phyloP scores from a whole-genome alignment of 2,329 filamentous ascomycete species.

The Ophiobolus disseminans region DNA sequence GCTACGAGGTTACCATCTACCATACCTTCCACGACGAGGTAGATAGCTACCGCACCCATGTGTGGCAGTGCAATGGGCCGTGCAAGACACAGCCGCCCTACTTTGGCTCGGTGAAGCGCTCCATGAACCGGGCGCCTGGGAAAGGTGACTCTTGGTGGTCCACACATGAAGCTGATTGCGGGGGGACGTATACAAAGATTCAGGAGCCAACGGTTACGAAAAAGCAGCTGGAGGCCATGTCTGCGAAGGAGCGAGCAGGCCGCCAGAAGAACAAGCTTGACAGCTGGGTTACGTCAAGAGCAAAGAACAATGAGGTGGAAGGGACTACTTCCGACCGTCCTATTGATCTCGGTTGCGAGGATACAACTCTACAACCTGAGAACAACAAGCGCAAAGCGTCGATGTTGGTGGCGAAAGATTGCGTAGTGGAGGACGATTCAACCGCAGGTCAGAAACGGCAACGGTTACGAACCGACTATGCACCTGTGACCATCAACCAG shows the following conservation, averaged over 20 bases:
- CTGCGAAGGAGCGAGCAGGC: constrained; percentile 50
- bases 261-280: constrained; percentile 55
- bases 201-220: constrained; percentile 52
- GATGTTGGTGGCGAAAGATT: constrained; percentile 7
- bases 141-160: constrained; percentile 53
- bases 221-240: constrained; percentile 50
- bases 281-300: constrained; percentile 44
- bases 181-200: constrained; percentile 52
- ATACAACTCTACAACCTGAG: constrained; percentile 8
- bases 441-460: constrained; percentile 29
- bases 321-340: constrained; percentile 17
- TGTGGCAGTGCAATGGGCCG: constrained; percentile 54
- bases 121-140: constrained; percentile 54
- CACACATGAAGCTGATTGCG: constrained; percentile 51
- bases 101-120: constrained; percentile 55
- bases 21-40: constrained; percentile 57
- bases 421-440: constrained; percentile 2
- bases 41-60: constrained; percentile 54
- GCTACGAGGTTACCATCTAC: constrained; percentile 51
- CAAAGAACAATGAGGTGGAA: constrained; percentile 12
- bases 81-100: constrained; percentile 49
- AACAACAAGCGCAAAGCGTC: constrained; percentile 18
- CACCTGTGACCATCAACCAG: constrained; percentile 18
- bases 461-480: constrained; percentile 16
- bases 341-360: constrained; percentile 14